phyloP scores from a whole-genome alignment of 495 filamentous ascomycete genomes.

The Neurospora tetraspora region DNA sequence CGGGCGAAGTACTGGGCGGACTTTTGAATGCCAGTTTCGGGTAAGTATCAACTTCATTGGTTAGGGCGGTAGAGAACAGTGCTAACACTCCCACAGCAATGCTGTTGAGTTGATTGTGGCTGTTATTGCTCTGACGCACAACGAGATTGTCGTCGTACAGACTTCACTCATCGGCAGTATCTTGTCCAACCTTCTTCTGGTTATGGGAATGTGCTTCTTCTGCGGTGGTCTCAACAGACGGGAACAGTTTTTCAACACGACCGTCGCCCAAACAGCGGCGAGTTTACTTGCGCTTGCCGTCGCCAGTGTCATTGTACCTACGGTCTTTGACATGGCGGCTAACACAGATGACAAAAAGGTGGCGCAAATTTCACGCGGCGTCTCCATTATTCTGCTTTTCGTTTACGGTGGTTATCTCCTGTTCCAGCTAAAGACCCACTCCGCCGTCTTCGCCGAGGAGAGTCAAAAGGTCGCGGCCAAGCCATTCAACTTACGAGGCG shows the following conservation, averaged over 20 bases:
- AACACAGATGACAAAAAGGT: slow-evolving; percentile 23
- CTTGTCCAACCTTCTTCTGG: slow-evolving; percentile 82
- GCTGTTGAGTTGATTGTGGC: slow-evolving; percentile 89
- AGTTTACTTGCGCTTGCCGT: slow-evolving; percentile 73
- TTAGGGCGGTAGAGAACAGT: background rate
- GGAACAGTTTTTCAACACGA: slow-evolving; percentile 86
- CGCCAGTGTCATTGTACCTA: slow-evolving; percentile 75
- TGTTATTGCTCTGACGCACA: slow-evolving; percentile 65
- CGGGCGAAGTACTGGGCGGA: slow-evolving; percentile 79
- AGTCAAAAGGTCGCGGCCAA: slow-evolving; percentile 53
- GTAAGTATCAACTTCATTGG: slow-evolving; percentile 32
- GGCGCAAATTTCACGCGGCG: slow-evolving; percentile 57
- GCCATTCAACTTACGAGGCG: slow-evolving; percentile 26
- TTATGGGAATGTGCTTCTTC: slow-evolving; percentile 91
- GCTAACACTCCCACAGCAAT: slow-evolving; percentile 43
- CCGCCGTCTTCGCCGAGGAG: slow-evolving; percentile 59
- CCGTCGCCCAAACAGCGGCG: slow-evolving; percentile 86
- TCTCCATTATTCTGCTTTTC: slow-evolving; percentile 62
- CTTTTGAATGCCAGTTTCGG: slow-evolving; percentile 83
- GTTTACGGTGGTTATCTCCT: slow-evolving; percentile 69
- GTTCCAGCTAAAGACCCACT: slow-evolving; percentile 76
- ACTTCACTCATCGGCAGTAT: slow-evolving; percentile 88
- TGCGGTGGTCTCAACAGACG: slow-evolving; percentile 69
- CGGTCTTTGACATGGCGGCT: slow-evolving; percentile 54
- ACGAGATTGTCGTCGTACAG: slow-evolving; percentile 78